Percentiles rank a stretch among this genome's conserved stretches.
Conservation (phyloP, 2,329 filamentous ascomycete species). For the Dothistroma septosporum region DNA sequence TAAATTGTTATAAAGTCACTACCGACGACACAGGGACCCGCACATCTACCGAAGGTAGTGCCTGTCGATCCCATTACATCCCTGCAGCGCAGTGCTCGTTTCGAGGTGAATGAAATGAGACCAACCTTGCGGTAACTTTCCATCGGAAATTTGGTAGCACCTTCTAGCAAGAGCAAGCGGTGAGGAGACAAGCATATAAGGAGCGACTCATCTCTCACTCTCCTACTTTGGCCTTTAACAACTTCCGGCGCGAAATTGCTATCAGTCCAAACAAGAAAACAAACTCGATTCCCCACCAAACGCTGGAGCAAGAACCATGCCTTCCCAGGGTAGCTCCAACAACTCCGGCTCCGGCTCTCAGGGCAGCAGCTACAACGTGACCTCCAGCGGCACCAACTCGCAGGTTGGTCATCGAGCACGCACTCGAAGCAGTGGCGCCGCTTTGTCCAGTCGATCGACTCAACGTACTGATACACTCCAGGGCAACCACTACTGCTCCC, state of each 20-base stretch:
- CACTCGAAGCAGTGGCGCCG: constrained; percentile 17
- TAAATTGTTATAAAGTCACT: too few species aligned
- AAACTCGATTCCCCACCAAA: background rate
- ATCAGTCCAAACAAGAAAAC: background rate
- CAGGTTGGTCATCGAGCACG: constrained; percentile 39
- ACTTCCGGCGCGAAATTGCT: background rate
- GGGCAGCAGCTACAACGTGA: constrained; percentile 37
- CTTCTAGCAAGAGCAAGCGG: background rate
- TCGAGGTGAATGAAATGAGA: background rate
- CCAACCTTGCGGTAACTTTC: background rate
- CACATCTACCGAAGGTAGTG: background rate
- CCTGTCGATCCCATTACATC: background rate
- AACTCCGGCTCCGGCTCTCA: constrained; percentile 13
- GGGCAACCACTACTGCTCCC: constrained; percentile 66
- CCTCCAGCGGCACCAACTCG: constrained; percentile 56
- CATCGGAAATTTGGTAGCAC: background rate
- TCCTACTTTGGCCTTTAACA: background rate
- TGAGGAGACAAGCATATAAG: too few species aligned
- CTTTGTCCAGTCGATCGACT: background rate
- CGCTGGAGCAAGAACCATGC: constrained; percentile 1
- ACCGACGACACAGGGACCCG: too few species aligned
- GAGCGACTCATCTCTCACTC: too few species aligned
- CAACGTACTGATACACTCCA: constrained; percentile 31
- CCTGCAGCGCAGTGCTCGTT: background rate
- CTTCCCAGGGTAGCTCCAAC: constrained; percentile 14